Evolutionary conservation across 768 basidiomycete species (phyloP).

Genomic region (Collybia nuda): DNA sequence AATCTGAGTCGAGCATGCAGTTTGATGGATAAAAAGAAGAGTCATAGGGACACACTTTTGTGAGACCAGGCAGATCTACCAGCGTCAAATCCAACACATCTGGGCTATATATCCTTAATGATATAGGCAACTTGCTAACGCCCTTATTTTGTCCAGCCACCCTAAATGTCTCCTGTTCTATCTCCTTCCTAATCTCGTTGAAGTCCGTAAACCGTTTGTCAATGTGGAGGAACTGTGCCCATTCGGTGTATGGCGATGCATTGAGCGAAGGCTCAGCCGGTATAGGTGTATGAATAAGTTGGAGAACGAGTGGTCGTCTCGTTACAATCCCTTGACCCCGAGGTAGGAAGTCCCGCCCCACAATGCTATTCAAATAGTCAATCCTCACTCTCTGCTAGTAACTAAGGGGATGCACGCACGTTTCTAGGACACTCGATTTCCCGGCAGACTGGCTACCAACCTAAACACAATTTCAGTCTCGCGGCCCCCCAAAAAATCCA

Average conservation of each 20-base stretch:
- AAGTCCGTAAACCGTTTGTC: conserved; percentile 98
- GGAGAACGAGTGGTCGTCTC: conserved; percentile 90
- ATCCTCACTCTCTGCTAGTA: conserved; percentile 1
- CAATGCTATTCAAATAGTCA: conserved; percentile 60
- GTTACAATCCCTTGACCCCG: conserved; percentile 95
- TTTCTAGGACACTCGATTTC: conserved; percentile 95
- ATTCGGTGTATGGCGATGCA: conserved; percentile 67
- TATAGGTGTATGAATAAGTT: conserved; percentile 89
- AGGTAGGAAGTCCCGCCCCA: conserved; percentile 89
- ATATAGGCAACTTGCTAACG: conserved; percentile 93
- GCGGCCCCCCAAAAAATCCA: background rate
- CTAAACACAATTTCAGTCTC: conserved; percentile 33
- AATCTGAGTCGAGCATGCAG: conserved; percentile 48
- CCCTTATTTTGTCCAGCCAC: conserved; percentile 99
- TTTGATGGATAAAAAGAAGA: background rate
- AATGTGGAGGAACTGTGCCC: conserved; percentile 96
- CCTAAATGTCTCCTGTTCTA: conserved; percentile 95
- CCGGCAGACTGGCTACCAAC: conserved; percentile 97
- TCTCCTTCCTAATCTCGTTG: conserved; percentile 90
- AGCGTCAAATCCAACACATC: conserved; percentile 94
- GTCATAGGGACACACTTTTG: conserved; percentile 62
- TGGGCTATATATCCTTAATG: conserved; percentile 93
- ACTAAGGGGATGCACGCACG: conserved; percentile 51
- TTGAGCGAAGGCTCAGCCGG: conserved; percentile 46
- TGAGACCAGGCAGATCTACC: conserved; percentile 95